These are phyloP conservation scores for Prorocentrum cordatum DNA, from an alignment of 169 alveolate genomes.

Conservation along the genomic window DNA sequence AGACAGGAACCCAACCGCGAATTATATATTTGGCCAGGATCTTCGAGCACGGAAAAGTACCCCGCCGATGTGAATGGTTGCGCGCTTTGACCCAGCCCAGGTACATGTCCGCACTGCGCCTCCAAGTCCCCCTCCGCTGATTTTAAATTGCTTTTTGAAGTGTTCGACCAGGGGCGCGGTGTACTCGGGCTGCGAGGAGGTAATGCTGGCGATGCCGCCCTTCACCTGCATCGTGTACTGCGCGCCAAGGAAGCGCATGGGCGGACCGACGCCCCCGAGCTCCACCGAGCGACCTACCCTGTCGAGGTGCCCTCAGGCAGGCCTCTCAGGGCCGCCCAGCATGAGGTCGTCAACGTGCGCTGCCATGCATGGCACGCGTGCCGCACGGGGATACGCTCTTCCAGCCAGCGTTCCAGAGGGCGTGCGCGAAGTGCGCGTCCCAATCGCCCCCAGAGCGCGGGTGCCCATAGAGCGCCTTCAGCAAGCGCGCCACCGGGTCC, in stretches of 20 bases:
- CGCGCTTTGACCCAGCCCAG: not conserved
- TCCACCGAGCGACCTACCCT: not conserved
- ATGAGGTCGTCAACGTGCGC: not conserved
- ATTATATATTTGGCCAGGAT: not conserved
- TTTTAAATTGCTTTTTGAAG: not conserved
- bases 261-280: not conserved
- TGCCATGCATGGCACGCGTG: not conserved
- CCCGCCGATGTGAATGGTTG: not conserved
- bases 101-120: not conserved
- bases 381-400: not conserved
- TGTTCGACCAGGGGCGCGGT: not conserved
- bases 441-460: not conserved
- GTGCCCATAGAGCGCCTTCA: not conserved
- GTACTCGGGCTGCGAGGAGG: not conserved
- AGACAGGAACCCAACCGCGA: not conserved
- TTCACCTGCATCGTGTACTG: not conserved
- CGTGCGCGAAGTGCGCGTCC: not conserved
- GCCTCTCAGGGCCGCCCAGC: not conserved
- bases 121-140: not conserved
- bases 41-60: not conserved
- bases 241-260: not conserved
- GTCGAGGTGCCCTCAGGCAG: not conserved
- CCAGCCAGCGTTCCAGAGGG: not conserved
- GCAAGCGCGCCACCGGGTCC: not conserved
- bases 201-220: not conserved